Conservation (phyloP, 495 filamentous ascomycete species). For the Aspergillus homomorphus region DNA sequence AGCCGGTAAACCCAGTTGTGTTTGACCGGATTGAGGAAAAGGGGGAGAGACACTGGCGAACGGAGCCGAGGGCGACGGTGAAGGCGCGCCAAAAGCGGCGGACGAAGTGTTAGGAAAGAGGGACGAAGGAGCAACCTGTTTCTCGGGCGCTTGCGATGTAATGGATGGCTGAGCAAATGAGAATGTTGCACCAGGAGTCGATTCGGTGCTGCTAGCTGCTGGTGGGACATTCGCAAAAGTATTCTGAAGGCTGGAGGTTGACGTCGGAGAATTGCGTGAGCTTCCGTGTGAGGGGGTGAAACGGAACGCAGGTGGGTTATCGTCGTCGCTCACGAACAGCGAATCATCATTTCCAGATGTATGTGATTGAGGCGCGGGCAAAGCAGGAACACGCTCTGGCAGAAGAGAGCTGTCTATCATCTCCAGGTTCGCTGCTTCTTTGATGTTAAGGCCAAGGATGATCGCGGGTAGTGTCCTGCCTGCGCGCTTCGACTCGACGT, state of each 20-base stretch:
- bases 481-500: conserved; percentile 51
- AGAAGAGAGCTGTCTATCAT: conserved; percentile 43
- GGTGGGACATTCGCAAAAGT: conserved; percentile 16
- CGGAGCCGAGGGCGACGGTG: conserved; percentile 15
- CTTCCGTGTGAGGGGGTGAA: neutral
- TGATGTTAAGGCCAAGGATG: conserved; percentile 50
- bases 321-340: conserved; percentile 45
- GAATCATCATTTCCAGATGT: conserved; percentile 30
- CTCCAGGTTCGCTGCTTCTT: conserved; percentile 43
- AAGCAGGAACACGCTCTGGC: conserved; percentile 15
- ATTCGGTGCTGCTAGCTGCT: neutral
- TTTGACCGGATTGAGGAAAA: conserved; percentile 17
- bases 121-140: conserved; percentile 19
- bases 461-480: conserved; percentile 48
- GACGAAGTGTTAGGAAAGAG: conserved; percentile 15
- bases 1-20: neutral
- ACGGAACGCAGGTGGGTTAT: conserved; percentile 23
- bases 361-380: conserved; percentile 2
- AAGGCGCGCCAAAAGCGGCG: conserved; percentile 2
- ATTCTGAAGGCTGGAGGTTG: conserved; percentile 9
- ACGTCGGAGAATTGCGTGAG: conserved; percentile 1
- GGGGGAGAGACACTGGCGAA: conserved; percentile 21
- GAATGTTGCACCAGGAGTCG: neutral
- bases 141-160: conserved; percentile 9
- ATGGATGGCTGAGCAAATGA: conserved; percentile 1